Base-by-base conservation (phyloP, 208 protist genomes). In the Sergeia podlipaevii region DNA sequence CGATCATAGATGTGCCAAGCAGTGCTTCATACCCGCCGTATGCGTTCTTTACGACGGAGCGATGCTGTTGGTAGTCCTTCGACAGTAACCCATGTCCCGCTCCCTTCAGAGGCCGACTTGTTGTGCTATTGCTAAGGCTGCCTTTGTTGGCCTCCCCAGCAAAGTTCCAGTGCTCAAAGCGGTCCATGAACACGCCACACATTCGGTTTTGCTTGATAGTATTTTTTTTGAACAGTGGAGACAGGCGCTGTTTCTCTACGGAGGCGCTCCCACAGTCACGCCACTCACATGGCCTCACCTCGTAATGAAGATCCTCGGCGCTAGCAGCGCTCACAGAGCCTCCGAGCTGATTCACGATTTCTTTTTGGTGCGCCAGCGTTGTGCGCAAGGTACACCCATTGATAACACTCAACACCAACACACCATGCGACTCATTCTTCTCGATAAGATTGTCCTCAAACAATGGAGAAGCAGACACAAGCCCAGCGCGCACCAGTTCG, bases 131-230 rank as follows among this genome's bases (percentile, higher is more conserved):
- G 17, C 4, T 5, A 6, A 11, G 17, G 10, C 44, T 47, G 4
- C 1, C 10, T 1, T 26, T 2, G 21, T 23, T 24, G 15, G 3
- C 7, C 3, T 34, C 41, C 1, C 2, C 48, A 8, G 53, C 62
- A 11, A 88, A 45, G 51, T 87, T 67, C 65, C 74, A 77, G 60
- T 78, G 69, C 36, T 83, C 79, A 37, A 87, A 82, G n/a, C 67
- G 66, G 39, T 95, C 87, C 60, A 83, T 72, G 67, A 77, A 91
- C 13, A 95, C 70, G n/a, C 87, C 87, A 75, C 71, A 89, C 28
- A 89, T 43, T 2, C 81, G 79, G 53, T 91, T 95, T 10, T 70
- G 64, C 1, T 55, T 63, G 45, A 95, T 95, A 0, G 26, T 51
- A 49, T 95, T 95, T 24, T 66, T 48, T 23, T 43, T 28, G 42